Evolutionary conservation across 106 monocot genomes (phyloP), one percentile per base, ranked within the genome.

Genomic region (Xerophyta viscosa): DNA sequence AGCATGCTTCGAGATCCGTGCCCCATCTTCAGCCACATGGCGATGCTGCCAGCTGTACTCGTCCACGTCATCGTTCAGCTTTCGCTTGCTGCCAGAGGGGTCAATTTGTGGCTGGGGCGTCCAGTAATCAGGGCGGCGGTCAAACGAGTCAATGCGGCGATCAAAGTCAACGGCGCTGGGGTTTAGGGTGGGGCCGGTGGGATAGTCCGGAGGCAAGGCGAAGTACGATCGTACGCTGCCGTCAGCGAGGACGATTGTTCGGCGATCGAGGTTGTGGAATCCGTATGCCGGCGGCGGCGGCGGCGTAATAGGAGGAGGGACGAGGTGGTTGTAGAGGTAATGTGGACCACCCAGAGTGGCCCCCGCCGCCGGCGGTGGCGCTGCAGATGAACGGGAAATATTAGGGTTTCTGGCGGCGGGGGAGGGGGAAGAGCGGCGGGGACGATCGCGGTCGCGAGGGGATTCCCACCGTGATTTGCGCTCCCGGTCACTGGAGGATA

Each of bases 181-280:
- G 53, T 5, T 4, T 17, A 27, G 29, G 8, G 17, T 39, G 8
- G 62, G 47, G 3, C 57, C 71, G 3, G 31, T 6, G 27, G 50
- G 66, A 24, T 66, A 66, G 41, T 71, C 77, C 3, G 62, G 71
- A 0, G 77, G 77, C 14, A 78, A 62, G 23, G 77, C 71, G 57
- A 78, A 78, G 53, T 78, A 78, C 52, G 77, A 71, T 1, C 77
- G 60, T 41, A 53, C 77, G 39, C 46, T 78, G 41, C 77, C 71
- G 31, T 78, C 77, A n/a, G 67, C 66, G 21, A 78, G 77, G 13
- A 72, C 71, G 67, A 78, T 67, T 26, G 77, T 67, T 6, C 77
- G 77, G 29, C 77, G 77, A 17, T 78, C 77, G 52, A 78, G 77
- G 67, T 78, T 72, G 45, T 78, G 77, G 71, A 78, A 72, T n/a